Evolutionary conservation across 1,284 basidiomycete species (phyloP).

Genomic region (Ceratobasidium sp.): DNA sequence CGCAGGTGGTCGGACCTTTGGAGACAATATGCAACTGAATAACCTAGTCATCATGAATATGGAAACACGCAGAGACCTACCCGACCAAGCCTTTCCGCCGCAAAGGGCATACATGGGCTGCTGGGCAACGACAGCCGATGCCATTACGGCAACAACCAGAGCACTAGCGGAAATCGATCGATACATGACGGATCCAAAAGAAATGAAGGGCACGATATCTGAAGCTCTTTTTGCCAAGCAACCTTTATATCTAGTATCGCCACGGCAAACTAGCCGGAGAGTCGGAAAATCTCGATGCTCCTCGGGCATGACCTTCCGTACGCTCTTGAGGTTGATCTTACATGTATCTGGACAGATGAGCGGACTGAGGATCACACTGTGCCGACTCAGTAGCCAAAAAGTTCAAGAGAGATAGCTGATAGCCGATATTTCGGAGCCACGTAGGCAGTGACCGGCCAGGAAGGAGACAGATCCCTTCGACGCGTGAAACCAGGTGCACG

Average conservation of each 20-base stretch:
- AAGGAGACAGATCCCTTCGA: too few relatives aligned
- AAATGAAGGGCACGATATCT: background rate
- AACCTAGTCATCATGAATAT: background rate
- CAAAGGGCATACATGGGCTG: conserved; percentile 20
- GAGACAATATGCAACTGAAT: too few relatives aligned
- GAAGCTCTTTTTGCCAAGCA: background rate
- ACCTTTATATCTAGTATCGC: background rate
- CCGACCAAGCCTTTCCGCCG: conserved; percentile 24
- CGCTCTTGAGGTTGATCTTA: background rate
- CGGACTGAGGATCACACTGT: background rate
- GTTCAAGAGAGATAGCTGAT: background rate
- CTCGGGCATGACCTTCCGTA: background rate
- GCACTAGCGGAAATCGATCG: background rate
- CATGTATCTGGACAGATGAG: background rate
- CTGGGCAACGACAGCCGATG: conserved; percentile 11
- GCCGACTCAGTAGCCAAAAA: background rate
- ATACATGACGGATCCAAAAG: background rate
- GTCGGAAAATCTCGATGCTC: background rate
- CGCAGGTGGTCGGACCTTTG: background rate
- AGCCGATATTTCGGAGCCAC: conserved; percentile 11
- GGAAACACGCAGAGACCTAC: background rate
- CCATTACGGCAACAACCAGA: conserved; percentile 8
- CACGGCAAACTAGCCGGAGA: background rate
- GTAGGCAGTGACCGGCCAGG: background rate
- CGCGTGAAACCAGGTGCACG: too few relatives aligned